Base-by-base conservation (phyloP, 2,329 filamentous ascomycete species). In the Pseudomassariella vexata region DNA sequence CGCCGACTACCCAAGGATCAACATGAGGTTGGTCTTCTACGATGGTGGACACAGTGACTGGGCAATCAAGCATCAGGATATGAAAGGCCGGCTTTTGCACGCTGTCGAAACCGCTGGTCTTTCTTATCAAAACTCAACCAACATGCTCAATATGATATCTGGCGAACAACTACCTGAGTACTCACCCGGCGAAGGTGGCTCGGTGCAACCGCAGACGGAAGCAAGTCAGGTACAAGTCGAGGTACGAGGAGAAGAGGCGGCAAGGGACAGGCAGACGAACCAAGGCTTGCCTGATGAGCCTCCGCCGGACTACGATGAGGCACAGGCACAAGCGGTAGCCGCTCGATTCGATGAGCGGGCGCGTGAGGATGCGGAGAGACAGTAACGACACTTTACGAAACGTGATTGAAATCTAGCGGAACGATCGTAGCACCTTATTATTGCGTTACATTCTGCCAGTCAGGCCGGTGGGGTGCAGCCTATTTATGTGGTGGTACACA, bases 21-120 rank as follows among this genome's bases (percentile, higher is more conserved):
- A 92, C 49, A 59, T 94, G 44, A 88, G 85, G 55, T 72, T 95
- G 48, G 88, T 82, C 15, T 96, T 96, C 67, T 89, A 88, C 53
- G 89, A 96, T 41, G 90, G 90, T 25, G 90, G 90, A n/a, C 89
- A 89, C 37, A 92, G 84, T 56, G 88, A 95, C 46, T 96, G 94
- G 52, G 82, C 89, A 48, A 75, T 77, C 30, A 76, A 76, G 32
- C 95, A 89, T 51, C 86, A 94, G 48, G 72, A 83, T 35, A 79
- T 95, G 42, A 88, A 86, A 53, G 89, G 94, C 52, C 75, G 87
- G 6, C 63, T 95, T 35, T 74, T 82, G 42, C 86, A 95, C 48
- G 86, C 81, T 6, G 76, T 88, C 22, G 82, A 84, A 48, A 77
- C 71, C 41, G 81, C 80, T n/a, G 68, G 68, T 42, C n/a, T n/a